Evolutionary conservation across 345 rosid genomes (phyloP).

Genomic region (Toxicodendron radicans): DNA sequence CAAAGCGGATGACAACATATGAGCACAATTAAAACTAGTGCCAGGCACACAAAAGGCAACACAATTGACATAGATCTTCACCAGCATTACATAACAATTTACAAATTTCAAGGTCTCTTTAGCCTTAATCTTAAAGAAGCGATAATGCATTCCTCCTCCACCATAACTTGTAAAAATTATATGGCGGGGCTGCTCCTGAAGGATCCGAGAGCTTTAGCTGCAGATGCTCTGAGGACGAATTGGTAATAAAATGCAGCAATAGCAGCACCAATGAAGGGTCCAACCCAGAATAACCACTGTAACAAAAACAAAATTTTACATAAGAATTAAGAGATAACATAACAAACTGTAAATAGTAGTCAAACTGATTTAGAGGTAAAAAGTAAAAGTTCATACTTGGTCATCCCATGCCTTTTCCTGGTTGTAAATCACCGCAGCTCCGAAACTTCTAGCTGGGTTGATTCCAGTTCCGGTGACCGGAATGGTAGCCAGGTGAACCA

Average conservation of each 20-base stretch:
- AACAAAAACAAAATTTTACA: not conserved
- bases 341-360: not conserved
- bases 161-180: not conserved
- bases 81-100: too few species aligned
- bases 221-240: constrained; percentile 51
- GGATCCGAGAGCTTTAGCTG: constrained; percentile 54
- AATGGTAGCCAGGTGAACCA: constrained; percentile 71
- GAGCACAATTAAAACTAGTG: too few species aligned
- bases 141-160: not conserved
- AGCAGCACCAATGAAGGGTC: constrained; percentile 75
- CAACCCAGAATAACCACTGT: constrained; percentile 82
- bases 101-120: too few species aligned
- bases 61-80: too few species aligned
- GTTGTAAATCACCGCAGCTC: constrained; percentile 57
- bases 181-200: constrained; percentile 53
- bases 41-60: too few species aligned
- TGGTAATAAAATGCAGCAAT: constrained; percentile 67
- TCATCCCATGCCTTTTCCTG: constrained; percentile 58
- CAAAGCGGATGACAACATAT: too few species aligned
- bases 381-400: constrained; percentile 34
- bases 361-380: not conserved
- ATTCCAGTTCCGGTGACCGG: constrained; percentile 75
- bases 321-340: not conserved
- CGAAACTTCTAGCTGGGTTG: constrained; percentile 72
- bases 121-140: not conserved